Evolutionary conservation across 352 stramenopile genomes (phyloP).

Genomic region (Phytophthora pseudosyringae): DNA sequence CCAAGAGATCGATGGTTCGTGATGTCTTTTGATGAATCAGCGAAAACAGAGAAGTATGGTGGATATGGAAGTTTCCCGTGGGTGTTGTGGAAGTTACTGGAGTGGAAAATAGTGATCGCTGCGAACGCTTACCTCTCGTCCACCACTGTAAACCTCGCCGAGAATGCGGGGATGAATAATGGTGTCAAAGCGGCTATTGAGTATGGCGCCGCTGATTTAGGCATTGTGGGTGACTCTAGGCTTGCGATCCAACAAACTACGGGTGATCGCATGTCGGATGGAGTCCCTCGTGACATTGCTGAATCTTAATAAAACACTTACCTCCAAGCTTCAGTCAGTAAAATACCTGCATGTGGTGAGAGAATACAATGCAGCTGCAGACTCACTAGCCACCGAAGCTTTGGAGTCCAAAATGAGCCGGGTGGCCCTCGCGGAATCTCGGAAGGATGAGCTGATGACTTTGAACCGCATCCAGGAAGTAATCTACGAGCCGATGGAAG

Average conservation of each 20-base stretch:
- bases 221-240: background rate
- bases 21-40: conserved; percentile 30
- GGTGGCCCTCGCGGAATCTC: too few relatives aligned
- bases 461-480: background rate
- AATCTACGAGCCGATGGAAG: too few relatives aligned
- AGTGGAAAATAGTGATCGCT: conserved; percentile 25
- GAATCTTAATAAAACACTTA: too few relatives aligned
- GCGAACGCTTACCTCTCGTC: conserved; percentile 13
- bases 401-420: background rate
- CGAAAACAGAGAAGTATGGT: conserved; percentile 17
- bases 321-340: too few relatives aligned
- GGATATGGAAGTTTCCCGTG: conserved; percentile 17
- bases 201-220: background rate
- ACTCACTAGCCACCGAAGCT: background rate
- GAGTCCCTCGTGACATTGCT: too few relatives aligned
- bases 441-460: too few relatives aligned
- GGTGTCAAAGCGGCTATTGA: background rate
- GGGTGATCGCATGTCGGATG: too few relatives aligned
- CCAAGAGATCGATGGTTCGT: conserved; percentile 1
- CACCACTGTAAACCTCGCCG: conserved; percentile 31
- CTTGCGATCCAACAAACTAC: too few relatives aligned
- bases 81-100: conserved; percentile 24
- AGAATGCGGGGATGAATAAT: background rate
- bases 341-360: background rate
- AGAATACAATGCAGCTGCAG: background rate